Percentiles rank a stretch among this genome's conserved stretches.
phyloP scores from a whole-genome alignment of 331 rosid genomes.

The Telfairia occidentalis region DNA sequence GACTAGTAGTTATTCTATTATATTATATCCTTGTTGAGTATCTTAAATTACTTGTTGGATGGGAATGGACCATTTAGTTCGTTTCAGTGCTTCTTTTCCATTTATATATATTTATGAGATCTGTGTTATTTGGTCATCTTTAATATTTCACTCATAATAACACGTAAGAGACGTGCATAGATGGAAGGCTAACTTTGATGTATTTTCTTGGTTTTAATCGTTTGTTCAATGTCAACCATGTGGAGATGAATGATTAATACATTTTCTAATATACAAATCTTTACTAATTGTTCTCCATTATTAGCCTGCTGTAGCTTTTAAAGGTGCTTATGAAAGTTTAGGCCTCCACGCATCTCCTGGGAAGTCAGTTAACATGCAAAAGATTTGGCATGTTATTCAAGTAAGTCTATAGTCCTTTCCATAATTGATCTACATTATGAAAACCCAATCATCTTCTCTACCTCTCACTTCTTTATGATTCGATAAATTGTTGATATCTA shows the following conservation, averaged over 20 bases:
- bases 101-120: neutral
- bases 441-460: slow-evolving; percentile 10
- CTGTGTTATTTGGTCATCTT: neutral
- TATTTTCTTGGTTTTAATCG: neutral
- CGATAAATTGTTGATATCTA: neutral
- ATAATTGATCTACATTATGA: neutral
- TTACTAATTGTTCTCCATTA: slow-evolving; percentile 18
- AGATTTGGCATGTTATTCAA: slow-evolving; percentile 97
- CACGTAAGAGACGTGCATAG: neutral
- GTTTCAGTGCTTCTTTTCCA: neutral
- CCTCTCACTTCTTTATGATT: slow-evolving; percentile 1
- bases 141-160: neutral
- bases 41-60: neutral
- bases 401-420: slow-evolving; percentile 20
- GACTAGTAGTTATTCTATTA: neutral
- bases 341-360: slow-evolving; percentile 69
- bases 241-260: neutral
- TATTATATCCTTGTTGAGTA: neutral
- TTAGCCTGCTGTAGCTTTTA: slow-evolving; percentile 81
- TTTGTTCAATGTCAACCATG: neutral
- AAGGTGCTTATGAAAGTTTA: slow-evolving; percentile 71
- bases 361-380: slow-evolving; percentile 79
- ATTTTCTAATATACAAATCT: neutral
- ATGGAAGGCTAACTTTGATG: neutral
- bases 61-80: neutral